Base-by-base conservation (phyloP, 2,329 filamentous ascomycete genomes). In the Cucurbitaria berberidis region DNA sequence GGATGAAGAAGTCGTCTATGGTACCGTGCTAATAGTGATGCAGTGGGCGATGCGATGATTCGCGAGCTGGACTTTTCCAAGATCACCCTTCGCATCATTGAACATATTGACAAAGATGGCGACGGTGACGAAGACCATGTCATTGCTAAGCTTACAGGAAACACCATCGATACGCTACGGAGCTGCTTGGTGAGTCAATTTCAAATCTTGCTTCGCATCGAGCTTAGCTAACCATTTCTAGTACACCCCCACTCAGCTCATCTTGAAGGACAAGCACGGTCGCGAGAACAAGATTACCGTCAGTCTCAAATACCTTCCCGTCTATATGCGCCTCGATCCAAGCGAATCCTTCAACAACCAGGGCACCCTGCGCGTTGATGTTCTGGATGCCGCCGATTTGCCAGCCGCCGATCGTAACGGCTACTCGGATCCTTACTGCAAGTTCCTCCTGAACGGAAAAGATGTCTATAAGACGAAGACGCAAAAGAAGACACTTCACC, bases 301-400 rank as follows among this genome's bases (percentile, higher is more conserved):
- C 70, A 96, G 90, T 78, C 84, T 97, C 69, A 96, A 96, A 76
- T 99, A 96, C 73, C 87, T 99, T 21, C 95, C 95, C 0, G 87
- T 98, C 55, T 87, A 90, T 78, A 99, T 99, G 95, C 81, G 87
- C 51, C 88, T 99, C 43, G 92, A 99, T 68, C 90, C 95, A 0
- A 91, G 88, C 67, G 95, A 99, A 77, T 97, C 92, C 69, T 96
- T 99, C 82, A 98, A 97, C 84, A 99, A 99, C 77, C 96, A 96
- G 86, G 95, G 95, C 54, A 93, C 87, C 53, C 86, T 99, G 19
- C 90, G 93, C 18, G 91, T 99, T n/a, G 92, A 98, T 67, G 84
- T 99, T 16, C 80, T 98, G 32, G 92, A 96, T 74, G 95, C 88
- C 16, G 80, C 85, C 8, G 88, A 96, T 54, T 84, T 99, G n/a